phyloP scores from a whole-genome alignment of 441 rosid genomes.

The Gossypium laxum region DNA sequence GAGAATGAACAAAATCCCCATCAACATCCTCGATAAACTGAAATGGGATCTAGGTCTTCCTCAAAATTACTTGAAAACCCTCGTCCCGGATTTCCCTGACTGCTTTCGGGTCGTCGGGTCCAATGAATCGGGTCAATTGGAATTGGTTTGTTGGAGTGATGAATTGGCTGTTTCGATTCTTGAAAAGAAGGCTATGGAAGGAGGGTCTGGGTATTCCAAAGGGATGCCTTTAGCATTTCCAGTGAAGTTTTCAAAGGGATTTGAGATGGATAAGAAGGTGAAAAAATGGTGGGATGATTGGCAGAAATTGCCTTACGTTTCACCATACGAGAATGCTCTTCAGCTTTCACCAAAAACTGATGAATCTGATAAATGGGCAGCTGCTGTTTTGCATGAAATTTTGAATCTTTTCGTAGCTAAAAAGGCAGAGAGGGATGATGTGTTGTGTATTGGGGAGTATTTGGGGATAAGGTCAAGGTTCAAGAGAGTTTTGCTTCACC shows the following conservation, averaged over 20 bases:
- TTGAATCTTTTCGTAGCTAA: constrained; percentile 56
- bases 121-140: constrained; percentile 33
- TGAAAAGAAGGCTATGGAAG: constrained; percentile 41
- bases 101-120: constrained; percentile 44
- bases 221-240: constrained; percentile 48
- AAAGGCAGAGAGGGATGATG: constrained; percentile 51
- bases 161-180: constrained; percentile 47
- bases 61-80: constrained; percentile 30
- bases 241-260: constrained; percentile 47
- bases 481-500: constrained; percentile 69
- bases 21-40: constrained; percentile 44
- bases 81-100: constrained; percentile 72
- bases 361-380: constrained; percentile 76
- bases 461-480: constrained; percentile 70
- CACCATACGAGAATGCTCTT: constrained; percentile 60
- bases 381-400: constrained; percentile 62
- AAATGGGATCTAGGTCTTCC: constrained; percentile 75
- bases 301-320: constrained; percentile 74
- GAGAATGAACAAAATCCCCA: constrained; percentile 47
- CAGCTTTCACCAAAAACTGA: constrained; percentile 51
- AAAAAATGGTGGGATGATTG: constrained; percentile 66
- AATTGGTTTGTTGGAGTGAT: constrained; percentile 70
- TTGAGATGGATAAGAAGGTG: constrained; percentile 58
- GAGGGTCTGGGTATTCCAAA: constrained; percentile 25
- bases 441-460: constrained; percentile 57